Evolutionary conservation across 441 rosid species (phyloP).

Genomic region (Syzygium syzygioides): DNA sequence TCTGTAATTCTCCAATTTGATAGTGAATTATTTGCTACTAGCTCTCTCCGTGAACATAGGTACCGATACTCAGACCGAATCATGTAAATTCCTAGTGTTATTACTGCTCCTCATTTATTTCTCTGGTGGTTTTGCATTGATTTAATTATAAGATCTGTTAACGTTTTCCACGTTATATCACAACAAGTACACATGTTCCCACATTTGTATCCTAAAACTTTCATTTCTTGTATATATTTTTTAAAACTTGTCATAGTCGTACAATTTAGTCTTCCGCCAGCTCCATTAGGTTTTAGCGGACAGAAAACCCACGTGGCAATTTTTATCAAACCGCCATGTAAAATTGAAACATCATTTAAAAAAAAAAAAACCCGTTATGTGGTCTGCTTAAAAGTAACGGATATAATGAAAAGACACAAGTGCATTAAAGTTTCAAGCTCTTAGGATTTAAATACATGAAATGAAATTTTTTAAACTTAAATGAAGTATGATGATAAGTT

Average conservation of each 20-base stretch:
- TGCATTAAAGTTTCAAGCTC: background rate
- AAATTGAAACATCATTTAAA: background rate
- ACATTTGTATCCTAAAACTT: background rate
- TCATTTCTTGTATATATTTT: background rate
- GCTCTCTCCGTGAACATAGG: fast-evolving
- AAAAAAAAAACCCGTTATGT: background rate
- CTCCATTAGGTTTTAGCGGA: background rate
- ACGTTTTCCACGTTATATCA: fast-evolving
- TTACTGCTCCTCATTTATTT: fast-evolving
- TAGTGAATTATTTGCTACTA: no score
- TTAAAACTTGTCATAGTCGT: background rate
- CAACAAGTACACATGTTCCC: background rate
- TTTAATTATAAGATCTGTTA: fast-evolving
- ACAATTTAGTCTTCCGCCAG: background rate
- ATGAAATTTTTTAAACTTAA: no score
- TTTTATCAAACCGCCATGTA: background rate
- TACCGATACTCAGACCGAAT: fast-evolving
- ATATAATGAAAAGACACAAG: background rate
- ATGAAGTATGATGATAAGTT: background rate
- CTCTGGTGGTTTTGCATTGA: background rate
- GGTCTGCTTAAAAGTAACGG: background rate
- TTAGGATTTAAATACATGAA: background rate
- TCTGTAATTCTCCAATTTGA: no score
- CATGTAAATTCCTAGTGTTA: background rate
- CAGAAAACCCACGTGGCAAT: background rate